Base-by-base conservation (phyloP, 768 basidiomycete genomes). In the Russula brevipes region DNA sequence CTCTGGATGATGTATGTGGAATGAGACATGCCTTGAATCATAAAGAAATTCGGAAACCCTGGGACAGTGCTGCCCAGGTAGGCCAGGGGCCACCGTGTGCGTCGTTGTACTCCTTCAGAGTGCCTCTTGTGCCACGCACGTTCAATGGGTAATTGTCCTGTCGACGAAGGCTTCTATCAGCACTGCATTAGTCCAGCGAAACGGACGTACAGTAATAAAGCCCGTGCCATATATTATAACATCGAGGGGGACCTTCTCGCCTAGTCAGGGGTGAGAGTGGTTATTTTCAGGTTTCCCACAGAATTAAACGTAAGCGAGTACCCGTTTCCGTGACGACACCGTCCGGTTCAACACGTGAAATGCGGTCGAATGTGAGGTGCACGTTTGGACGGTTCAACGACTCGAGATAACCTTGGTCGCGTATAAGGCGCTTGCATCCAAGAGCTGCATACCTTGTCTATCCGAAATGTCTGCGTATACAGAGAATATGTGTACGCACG, bases 371-470 rank as follows among this genome's bases (percentile, higher is more conserved):
- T 33, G 69, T 72, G 41, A 86, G 65, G 42, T 73, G 72, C 41
- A 86, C 80, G 70, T 87, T 86, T 1, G 81, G 75, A 53, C 74
- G 75, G 55, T 81, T 73, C 56, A 87, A 71, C 24, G 77, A 75
- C 11, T 77, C 69, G 16, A 87, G 78, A 69, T 85, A 86, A 33
- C 79, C 79, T 4, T 81, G 80, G 68, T 88, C 83, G 62, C 81
- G 76, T 19, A 87, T 80, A 31, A 86, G 78, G 45, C 86, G 79
- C 72, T 83, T 86, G 71, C 85, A 87, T 35, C 85, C 85, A 19
- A 80, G 76, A 46, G 79, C 82, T 83, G 45, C 3, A 54, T 19
- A 42, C 9, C 14, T 5, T n/a, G 17, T 45, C 45, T 41, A 49
- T 38, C 7, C 3, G 4, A 8, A 33, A 31, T 41, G 17, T 2